phyloP scores from a whole-genome alignment of 192 early-diverging fungal genomes.

The Thamnidium elegans region DNA sequence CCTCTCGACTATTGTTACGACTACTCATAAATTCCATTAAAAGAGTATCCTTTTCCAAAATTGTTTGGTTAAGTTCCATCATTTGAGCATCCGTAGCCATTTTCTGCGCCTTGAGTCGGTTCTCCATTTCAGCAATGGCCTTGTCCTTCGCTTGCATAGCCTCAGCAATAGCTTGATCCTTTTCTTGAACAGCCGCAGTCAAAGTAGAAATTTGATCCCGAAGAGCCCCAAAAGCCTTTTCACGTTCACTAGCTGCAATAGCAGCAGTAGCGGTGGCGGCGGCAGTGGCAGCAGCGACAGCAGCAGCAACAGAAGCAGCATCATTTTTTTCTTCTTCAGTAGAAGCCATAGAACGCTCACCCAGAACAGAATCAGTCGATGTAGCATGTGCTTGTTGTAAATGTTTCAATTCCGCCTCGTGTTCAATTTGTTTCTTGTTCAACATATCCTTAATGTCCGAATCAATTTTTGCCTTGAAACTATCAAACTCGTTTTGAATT shows the following conservation, averaged over 20 bases:
- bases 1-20: constrained; percentile 7
- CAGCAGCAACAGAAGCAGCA: no score
- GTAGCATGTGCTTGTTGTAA: neutral
- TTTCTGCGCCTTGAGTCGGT: neutral
- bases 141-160: neutral
- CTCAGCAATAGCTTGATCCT: neutral
- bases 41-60: constrained; percentile 10
- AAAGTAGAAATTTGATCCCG: no score
- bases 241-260: neutral
- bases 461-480: neutral
- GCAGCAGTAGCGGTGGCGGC: neutral
- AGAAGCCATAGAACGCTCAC: no score
- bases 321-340: no score
- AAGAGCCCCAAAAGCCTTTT: neutral
- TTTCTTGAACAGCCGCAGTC: no score
- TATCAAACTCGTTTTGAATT: constrained; percentile 25
- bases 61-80: constrained; percentile 3
- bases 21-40: constrained; percentile 9
- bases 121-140: neutral
- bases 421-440: constrained; percentile 1
- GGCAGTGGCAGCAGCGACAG: no score
- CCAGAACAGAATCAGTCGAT: no score
- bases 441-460: neutral
- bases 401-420: neutral
- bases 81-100: constrained; percentile 1